Conservation (phyloP, 2,329 filamentous ascomycete species). For the Ascochyta fabae region DNA sequence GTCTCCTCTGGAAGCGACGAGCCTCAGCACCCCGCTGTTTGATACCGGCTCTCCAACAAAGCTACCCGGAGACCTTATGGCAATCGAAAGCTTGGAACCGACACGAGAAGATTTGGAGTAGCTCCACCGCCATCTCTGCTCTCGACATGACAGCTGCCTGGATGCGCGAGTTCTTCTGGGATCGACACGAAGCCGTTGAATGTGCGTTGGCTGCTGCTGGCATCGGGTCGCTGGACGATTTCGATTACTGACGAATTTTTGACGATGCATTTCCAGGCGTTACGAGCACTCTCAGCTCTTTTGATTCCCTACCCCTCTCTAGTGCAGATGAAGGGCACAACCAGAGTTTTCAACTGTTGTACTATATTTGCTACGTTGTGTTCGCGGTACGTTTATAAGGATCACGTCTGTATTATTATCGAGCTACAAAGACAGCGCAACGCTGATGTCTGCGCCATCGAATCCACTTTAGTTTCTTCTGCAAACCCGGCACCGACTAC, state of each 20-base stretch:
- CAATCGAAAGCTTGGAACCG: conserved; percentile 38
- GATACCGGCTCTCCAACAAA: conserved; percentile 34
- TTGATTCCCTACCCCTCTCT: not conserved
- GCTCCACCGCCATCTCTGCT: conserved; percentile 38
- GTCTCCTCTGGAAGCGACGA: conserved; percentile 34
- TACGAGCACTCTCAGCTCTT: conserved; percentile 22
- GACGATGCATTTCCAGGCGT: conserved; percentile 9
- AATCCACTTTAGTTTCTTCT: too few species aligned
- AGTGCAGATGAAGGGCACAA: conserved; percentile 1
- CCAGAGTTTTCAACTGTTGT: not conserved
- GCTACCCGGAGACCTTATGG: conserved; percentile 41
- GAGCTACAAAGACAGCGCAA: not conserved
- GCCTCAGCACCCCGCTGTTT: conserved; percentile 37
- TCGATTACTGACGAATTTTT: conserved; percentile 23
- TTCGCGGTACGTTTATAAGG: too few species aligned
- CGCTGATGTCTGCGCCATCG: too few species aligned
- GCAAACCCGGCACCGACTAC: too few species aligned
- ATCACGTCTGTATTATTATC: not conserved
- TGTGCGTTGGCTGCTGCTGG: conserved; percentile 39
- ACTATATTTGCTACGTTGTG: not conserved
- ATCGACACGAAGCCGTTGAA: conserved; percentile 40
- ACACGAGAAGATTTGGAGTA: conserved; percentile 44
- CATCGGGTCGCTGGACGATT: conserved; percentile 35
- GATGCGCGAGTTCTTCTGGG: conserved; percentile 49
- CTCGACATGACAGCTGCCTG: conserved; percentile 44